Evolutionary conservation across 2,329 filamentous ascomycete genomes (phyloP).

Genomic region (Akanthomyces dipterigenus): DNA sequence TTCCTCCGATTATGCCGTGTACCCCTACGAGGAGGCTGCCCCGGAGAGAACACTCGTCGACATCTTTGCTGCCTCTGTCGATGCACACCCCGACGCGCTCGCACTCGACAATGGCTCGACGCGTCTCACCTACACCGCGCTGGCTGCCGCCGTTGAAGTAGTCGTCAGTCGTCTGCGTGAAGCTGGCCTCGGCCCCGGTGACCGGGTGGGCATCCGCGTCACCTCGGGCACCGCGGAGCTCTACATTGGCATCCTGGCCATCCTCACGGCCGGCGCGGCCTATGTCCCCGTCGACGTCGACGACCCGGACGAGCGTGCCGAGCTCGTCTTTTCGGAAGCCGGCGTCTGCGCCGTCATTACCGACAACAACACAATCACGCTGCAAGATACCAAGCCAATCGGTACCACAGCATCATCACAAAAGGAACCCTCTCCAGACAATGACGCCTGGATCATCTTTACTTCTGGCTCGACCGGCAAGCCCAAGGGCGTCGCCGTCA

Average conservation of each 20-base stretch:
- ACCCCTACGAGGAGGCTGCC: conserved; percentile 4
- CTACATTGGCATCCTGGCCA: conserved; percentile 16
- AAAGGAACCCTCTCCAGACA: conserved; percentile 8
- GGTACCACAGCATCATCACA: not conserved
- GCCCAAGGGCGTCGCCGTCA: conserved; percentile 20
- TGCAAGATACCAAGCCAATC: not conserved
- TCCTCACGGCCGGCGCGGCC: conserved; percentile 16
- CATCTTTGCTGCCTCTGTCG: conserved; percentile 14
- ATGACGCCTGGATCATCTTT: conserved; percentile 21
- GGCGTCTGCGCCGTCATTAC: conserved; percentile 15
- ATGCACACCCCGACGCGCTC: conserved; percentile 6
- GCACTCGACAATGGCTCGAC: conserved; percentile 16
- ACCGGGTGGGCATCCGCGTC: conserved; percentile 16
- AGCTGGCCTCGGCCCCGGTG: conserved; percentile 15
- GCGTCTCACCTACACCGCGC: conserved; percentile 12
- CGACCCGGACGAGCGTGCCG: conserved; percentile 17
- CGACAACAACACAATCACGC: conserved; percentile 15
- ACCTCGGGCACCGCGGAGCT: conserved; percentile 17
- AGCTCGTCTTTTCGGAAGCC: conserved; percentile 17
- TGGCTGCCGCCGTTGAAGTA: conserved; percentile 7
- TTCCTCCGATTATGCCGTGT: not conserved
- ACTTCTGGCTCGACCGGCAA: conserved; percentile 15
- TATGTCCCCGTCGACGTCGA: conserved; percentile 20
- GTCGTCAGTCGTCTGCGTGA: conserved; percentile 10
- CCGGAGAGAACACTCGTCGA: conserved; percentile 16